A percentile compares a stretch with the other conserved stretches of the same genome.
Conservation (phyloP, 768 basidiomycete species). For the Lactarius psammicola region DNA sequence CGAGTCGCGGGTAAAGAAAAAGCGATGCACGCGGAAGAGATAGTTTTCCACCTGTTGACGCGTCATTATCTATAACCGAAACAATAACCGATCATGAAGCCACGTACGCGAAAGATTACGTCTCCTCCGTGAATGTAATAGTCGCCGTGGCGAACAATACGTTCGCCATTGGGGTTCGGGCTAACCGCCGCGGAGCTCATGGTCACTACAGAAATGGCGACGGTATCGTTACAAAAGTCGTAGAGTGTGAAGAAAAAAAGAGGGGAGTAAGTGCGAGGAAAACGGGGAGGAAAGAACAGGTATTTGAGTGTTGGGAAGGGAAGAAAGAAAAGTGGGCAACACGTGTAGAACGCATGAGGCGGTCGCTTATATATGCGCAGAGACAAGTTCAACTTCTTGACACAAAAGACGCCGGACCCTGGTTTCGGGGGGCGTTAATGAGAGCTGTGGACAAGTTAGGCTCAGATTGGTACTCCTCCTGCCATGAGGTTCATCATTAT, state of each 20-base stretch:
- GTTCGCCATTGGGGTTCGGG: conserved; percentile 26
- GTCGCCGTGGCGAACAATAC: conserved; percentile 33
- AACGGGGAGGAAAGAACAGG: neutral
- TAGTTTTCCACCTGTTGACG: conserved; percentile 22
- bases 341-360: conserved; percentile 30
- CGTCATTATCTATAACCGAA: conserved; percentile 5
- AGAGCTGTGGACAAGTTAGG: neutral
- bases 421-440: conserved; percentile 15
- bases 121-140: conserved; percentile 59
- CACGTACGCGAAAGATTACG: conserved; percentile 39
- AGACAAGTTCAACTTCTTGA: conserved; percentile 19
- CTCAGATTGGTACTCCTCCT: conserved; percentile 4
- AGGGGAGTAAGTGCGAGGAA: neutral
- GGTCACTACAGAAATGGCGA: conserved; percentile 14
- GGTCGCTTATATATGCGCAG: conserved; percentile 27
- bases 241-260: conserved; percentile 11
- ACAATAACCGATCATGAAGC: neutral
- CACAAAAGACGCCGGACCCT: conserved; percentile 18
- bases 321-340: conserved; percentile 26
- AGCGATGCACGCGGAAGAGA: conserved; percentile 28
- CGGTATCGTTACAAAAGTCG: conserved; percentile 19
- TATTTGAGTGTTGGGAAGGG: conserved; percentile 18
- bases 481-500: conserved; percentile 19
- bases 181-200: conserved; percentile 26
- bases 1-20: conserved; percentile 38